These are phyloP conservation scores for Hippophae tibetana DNA, from an alignment of 306 rosid genomes.

Conservation along the genomic window DNA sequence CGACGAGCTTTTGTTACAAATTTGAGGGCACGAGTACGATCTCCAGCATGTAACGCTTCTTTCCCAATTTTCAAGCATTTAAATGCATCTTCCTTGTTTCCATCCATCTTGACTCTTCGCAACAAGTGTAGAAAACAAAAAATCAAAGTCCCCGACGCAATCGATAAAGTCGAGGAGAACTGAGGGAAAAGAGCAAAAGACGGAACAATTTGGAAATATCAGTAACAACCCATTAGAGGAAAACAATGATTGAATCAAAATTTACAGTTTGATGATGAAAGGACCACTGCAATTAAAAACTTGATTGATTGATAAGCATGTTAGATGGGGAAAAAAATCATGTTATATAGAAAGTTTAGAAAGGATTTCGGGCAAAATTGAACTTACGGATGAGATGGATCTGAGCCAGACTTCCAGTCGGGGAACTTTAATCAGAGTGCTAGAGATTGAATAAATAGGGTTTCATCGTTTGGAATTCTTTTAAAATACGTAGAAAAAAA, in stretches of 20 bases:
- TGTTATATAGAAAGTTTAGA: background rate
- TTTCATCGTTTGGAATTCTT: background rate
- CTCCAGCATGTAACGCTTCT: conserved; percentile 55
- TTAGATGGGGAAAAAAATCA: background rate
- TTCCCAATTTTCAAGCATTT: conserved; percentile 70
- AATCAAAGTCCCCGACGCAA: conserved; percentile 9
- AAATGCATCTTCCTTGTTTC: conserved; percentile 92
- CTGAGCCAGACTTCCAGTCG: background rate
- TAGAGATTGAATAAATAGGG: background rate
- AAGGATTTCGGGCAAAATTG: conserved; percentile 2
- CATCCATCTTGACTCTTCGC: conserved; percentile 43
- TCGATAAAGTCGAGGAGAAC: background rate
- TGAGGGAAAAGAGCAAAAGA: background rate
- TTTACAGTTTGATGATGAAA: too few species aligned
- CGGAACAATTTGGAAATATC: background rate
- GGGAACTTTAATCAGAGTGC: background rate
- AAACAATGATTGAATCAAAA: background rate
- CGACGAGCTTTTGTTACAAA: conserved; percentile 75
- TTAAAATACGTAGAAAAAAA: too few species aligned
- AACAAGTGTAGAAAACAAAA: conserved; percentile 1
- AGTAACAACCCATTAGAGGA: background rate
- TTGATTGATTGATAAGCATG: background rate
- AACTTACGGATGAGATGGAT: conserved; percentile 32
- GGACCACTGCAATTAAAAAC: background rate
- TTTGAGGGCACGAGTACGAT: conserved; percentile 65